Conservation (phyloP, 768 basidiomycete genomes). For the Sutorius australiensis region DNA sequence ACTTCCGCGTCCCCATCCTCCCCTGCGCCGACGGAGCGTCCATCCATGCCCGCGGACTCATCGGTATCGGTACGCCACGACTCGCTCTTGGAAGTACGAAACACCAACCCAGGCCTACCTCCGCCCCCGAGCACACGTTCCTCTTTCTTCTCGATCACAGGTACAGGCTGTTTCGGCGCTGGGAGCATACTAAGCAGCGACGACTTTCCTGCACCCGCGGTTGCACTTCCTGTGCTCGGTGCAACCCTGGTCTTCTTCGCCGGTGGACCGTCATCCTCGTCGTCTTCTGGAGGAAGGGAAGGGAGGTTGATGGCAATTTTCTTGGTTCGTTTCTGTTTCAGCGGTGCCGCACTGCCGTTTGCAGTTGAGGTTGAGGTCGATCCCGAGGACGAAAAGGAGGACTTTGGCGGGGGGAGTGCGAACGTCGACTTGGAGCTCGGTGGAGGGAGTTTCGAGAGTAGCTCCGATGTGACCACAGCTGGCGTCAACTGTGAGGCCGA, state of each 20-base stretch:
- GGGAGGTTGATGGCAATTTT: slow-evolving; percentile 40
- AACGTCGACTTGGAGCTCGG: slow-evolving; percentile 31
- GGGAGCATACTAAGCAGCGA: slow-evolving; percentile 72
- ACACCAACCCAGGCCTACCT: slow-evolving; percentile 56
- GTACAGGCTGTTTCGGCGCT: slow-evolving; percentile 55
- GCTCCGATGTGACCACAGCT: slow-evolving; percentile 2
- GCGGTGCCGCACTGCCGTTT: slow-evolving; percentile 10
- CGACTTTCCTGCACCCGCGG: slow-evolving; percentile 47
- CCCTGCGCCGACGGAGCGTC: slow-evolving; percentile 12
- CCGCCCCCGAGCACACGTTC: slow-evolving; percentile 66
- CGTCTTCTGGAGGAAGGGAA: slow-evolving; percentile 32
- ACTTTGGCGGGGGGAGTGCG: slow-evolving; percentile 36
- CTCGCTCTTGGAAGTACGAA: slow-evolving; percentile 37
- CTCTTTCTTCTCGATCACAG: slow-evolving; percentile 35
- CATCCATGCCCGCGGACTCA: slow-evolving; percentile 25
- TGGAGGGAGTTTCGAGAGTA: slow-evolving; percentile 23
- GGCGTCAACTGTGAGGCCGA: background rate
- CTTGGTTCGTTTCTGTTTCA: slow-evolving; percentile 42
- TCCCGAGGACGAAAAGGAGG: slow-evolving; percentile 17
- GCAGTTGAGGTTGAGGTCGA: background rate
- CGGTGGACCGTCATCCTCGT: slow-evolving; percentile 48
- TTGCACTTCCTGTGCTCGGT: slow-evolving; percentile 30
- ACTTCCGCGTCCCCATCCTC: slow-evolving; percentile 6
- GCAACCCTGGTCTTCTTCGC: slow-evolving; percentile 57
- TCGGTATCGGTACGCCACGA: slow-evolving; percentile 9